A percentile compares a stretch with the other conserved stretches of the same genome.
Evolutionary conservation across 495 filamentous ascomycete species (phyloP).

Genomic region (Hypomontagnella monticulosa): DNA sequence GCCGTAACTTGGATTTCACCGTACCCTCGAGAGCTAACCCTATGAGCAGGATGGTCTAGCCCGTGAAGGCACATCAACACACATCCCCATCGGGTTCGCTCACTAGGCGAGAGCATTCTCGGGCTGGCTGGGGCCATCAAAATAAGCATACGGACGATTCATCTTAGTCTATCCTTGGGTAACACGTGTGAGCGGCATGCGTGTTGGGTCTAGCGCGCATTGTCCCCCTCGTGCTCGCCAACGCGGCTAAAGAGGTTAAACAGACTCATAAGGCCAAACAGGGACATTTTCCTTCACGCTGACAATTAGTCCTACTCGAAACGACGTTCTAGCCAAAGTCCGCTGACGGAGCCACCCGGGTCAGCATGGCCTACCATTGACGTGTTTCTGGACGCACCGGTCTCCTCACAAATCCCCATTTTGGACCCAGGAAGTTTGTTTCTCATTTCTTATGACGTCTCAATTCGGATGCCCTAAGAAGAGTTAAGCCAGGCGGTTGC

Average conservation of each 20-base stretch:
- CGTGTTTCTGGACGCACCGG: constrained; percentile 23
- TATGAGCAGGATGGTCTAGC: constrained; percentile 20
- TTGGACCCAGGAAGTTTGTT: constrained; percentile 2
- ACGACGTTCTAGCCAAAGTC: constrained; percentile 23
- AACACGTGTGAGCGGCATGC: constrained; percentile 22
- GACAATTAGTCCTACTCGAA: constrained; percentile 12
- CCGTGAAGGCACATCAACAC: constrained; percentile 2
- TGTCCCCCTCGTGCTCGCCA: constrained; percentile 31
- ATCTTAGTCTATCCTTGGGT: constrained; percentile 18
- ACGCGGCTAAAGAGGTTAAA: constrained; percentile 50
- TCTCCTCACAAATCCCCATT: constrained; percentile 1
- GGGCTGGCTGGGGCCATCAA: constrained; percentile 19
- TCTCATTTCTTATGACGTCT: neutral
- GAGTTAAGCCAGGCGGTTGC: constrained; percentile 13
- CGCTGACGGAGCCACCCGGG: constrained; percentile 28
- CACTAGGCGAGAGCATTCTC: constrained; percentile 5
- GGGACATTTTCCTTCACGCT: constrained; percentile 20
- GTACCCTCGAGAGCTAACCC: constrained; percentile 15
- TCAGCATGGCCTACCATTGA: constrained; percentile 16
- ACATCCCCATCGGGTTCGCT: constrained; percentile 1
- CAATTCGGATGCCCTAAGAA: neutral
- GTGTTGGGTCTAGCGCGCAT: constrained; percentile 24
- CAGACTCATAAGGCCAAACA: constrained; percentile 22
- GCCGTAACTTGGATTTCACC: neutral
- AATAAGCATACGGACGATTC: constrained; percentile 24